These are phyloP conservation scores for Allium cepa DNA, from an alignment of 106 monocot species.

Conservation along the genomic window DNA sequence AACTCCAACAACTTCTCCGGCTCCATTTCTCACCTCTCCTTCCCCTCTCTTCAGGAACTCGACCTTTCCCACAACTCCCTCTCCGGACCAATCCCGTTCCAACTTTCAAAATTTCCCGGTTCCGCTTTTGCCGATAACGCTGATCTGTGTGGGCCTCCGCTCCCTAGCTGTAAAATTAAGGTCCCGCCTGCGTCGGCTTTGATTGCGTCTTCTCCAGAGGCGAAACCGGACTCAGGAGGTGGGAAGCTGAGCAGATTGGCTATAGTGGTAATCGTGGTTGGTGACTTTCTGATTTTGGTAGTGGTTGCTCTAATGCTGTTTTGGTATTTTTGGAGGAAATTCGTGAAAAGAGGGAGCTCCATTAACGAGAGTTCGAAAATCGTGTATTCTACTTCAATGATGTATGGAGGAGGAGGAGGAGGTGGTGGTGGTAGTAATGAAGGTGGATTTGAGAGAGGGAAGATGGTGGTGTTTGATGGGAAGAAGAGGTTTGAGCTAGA, in stretches of 20 bases:
- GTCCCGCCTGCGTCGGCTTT: not conserved
- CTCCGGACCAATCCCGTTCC: slow-evolving; percentile 44
- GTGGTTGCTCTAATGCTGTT: slow-evolving; percentile 60
- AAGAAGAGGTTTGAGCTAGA: slow-evolving; percentile 74
- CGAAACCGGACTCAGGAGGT: not conserved
- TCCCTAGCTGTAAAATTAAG: slow-evolving; percentile 24
- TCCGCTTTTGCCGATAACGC: slow-evolving; percentile 45
- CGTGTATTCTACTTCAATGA: slow-evolving; percentile 61
- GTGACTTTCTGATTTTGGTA: slow-evolving; percentile 54
- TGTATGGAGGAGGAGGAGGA: not conserved
- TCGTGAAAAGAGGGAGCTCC: slow-evolving; percentile 21
- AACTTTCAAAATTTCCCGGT: slow-evolving; percentile 37
- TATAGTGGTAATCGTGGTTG: slow-evolving; percentile 55
- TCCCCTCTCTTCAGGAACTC: slow-evolving; percentile 54
- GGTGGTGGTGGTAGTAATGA: not conserved
- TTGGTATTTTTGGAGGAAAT: slow-evolving; percentile 86
- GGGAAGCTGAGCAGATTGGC: slow-evolving; percentile 55
- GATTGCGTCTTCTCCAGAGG: slow-evolving; percentile 21
- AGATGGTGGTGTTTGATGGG: slow-evolving; percentile 64
- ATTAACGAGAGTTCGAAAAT: slow-evolving; percentile 81
- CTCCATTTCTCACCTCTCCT: slow-evolving; percentile 33
- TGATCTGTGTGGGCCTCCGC: slow-evolving; percentile 57
- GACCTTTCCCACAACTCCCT: slow-evolving; percentile 62
- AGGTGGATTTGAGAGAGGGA: slow-evolving; percentile 50
- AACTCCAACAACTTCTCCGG: slow-evolving; percentile 58